Evolutionary conservation across 129 eudicot genomes (phyloP), one percentile per base, ranked within the genome.

Genomic region (Artemisia tridentata): DNA sequence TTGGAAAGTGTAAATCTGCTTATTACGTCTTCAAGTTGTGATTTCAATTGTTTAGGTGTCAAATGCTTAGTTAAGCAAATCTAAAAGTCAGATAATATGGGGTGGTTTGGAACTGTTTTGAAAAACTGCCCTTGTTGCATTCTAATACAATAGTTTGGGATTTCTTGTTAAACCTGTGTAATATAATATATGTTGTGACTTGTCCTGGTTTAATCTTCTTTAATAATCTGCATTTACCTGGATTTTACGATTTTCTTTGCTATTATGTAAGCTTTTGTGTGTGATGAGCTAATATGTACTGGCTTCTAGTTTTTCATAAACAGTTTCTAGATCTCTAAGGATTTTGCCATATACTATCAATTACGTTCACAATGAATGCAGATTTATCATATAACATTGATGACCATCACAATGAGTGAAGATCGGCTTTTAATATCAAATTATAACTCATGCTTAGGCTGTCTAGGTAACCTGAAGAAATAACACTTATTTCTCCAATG

Each of bases 141-240:
- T 34, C 41, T 5, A 1, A 34, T 34, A 6, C 41, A 34, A 34
- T 34, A 34, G 9, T 34, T 34, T 34, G 41, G 41, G 41, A 34
- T 29, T 29, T 29, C 34, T 29, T 29, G 34, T 29, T 29, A 29
- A 29, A 29, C 6, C 34, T 29, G 34, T 29, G 34, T 29, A 29
- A 29, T 29, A 29, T 29, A 29, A 29, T 29, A 29, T 38, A 38
- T 38, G 10, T 38, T 38, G 45, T 7, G 11, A 38, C 11, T 38
- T 38, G 10, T 59, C 43, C 15, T 45, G 59, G 67, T 46, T 58
- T 14, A 46, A 23, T 72, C 27, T 54, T 70, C 15, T 70, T 71
- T 57, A 5, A 23, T 11, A 46, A 45, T 60, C 67, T 58, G 29
- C 59, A 59, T 45, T 60, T 63, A 49, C 63, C 17, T 61, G 16